Conservation (phyloP, 2,329 filamentous ascomycete species). For the Cercospora sp. region DNA sequence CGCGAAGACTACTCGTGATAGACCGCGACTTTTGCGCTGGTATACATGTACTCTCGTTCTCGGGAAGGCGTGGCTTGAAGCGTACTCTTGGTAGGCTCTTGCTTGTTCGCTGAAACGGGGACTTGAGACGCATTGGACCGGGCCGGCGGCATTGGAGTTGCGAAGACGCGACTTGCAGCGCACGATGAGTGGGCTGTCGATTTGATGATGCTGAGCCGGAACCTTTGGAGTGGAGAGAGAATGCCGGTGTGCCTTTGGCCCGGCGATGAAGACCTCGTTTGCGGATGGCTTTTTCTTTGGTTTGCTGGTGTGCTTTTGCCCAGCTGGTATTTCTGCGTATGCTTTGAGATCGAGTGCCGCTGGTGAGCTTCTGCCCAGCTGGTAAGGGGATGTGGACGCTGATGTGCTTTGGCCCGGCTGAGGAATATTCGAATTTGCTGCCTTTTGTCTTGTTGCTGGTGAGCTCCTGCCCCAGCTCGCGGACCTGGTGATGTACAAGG, state of each 20-base stretch:
- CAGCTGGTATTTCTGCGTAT: not conserved
- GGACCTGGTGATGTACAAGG: not conserved
- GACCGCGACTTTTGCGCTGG: not conserved
- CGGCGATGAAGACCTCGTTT: not conserved
- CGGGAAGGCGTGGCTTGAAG: not conserved
- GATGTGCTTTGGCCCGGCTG: not conserved
- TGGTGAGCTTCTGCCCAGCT: not conserved
- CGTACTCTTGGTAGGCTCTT: not conserved
- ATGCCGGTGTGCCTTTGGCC: not conserved
- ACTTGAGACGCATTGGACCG: not conserved
- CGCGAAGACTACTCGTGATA: not conserved
- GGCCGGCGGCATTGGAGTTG: not conserved
- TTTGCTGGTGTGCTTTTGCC: not conserved
- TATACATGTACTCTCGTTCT: not conserved
- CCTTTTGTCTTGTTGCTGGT: not conserved
- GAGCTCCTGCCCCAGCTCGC: not conserved
- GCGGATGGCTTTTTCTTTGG: not conserved
- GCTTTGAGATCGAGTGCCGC: not conserved
- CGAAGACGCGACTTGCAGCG: not conserved
- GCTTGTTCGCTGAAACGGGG: not conserved
- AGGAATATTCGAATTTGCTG: not conserved
- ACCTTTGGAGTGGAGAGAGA: not conserved
- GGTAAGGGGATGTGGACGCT: not conserved
- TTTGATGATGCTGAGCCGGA: not conserved
- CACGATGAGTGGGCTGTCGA: not conserved